phyloP scores from a whole-genome alignment of 768 basidiomycete species.

The Mycena venus region DNA sequence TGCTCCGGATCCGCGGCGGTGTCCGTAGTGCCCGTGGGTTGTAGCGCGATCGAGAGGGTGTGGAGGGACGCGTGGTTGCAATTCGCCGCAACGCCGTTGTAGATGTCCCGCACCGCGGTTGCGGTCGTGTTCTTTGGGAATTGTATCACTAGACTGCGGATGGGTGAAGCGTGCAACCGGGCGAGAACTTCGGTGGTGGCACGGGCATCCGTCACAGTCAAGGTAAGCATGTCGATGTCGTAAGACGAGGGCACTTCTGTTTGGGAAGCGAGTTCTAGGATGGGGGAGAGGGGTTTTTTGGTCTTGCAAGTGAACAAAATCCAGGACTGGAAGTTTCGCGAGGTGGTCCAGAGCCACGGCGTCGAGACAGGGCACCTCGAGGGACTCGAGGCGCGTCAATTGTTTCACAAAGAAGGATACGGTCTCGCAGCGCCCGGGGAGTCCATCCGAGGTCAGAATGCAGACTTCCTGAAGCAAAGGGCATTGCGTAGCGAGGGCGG shows the following conservation, averaged over 20 bases:
- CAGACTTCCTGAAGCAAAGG: slow-evolving; percentile 1
- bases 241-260: not conserved
- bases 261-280: not conserved
- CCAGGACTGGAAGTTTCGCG: not conserved
- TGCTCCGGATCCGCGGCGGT: not conserved
- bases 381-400: slow-evolving; percentile 6
- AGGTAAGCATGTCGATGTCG: not conserved
- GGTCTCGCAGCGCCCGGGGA: not conserved
- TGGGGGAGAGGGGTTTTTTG: not conserved
- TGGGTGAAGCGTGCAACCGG: slow-evolving; percentile 11
- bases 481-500: slow-evolving; percentile 3
- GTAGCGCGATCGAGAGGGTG: not conserved
- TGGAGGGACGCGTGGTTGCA: not conserved
- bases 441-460: not conserved
- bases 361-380: slow-evolving; percentile 8
- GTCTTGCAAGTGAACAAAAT: not conserved
- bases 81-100: not conserved
- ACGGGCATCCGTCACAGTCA: not conserved
- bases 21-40: not conserved
- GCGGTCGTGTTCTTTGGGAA: slow-evolving; percentile 2
- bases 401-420: slow-evolving; percentile 5
- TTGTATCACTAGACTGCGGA: slow-evolving; percentile 5
- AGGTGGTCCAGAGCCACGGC: slow-evolving; percentile 10
- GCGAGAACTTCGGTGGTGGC: slow-evolving; percentile 8
- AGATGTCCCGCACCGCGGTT: slow-evolving; percentile 2